Conservation (phyloP, 768 basidiomycete genomes). For the Russula lepida region DNA sequence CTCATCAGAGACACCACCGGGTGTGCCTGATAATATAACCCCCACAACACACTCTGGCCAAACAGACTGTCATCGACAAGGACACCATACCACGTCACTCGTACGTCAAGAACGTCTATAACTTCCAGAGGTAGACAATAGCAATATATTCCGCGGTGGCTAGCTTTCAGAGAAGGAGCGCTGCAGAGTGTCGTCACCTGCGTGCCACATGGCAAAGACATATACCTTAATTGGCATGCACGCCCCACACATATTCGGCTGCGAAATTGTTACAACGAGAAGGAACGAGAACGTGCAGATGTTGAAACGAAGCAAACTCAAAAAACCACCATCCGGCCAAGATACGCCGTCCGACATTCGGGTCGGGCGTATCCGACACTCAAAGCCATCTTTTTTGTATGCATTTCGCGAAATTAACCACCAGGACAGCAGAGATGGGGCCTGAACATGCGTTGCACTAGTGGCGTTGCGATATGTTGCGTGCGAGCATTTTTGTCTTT, state of each 20-base stretch:
- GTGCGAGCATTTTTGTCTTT: neutral
- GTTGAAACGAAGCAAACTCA: neutral
- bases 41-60: neutral
- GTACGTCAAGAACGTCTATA: neutral
- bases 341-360: slow-evolving; percentile 4
- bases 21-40: neutral
- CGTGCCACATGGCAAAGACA: neutral
- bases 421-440: neutral
- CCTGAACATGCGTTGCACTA: neutral
- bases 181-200: neutral
- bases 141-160: neutral
- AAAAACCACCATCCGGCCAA: neutral
- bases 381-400: neutral
- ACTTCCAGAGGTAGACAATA: neutral
- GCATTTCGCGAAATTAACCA: neutral
- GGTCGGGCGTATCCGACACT: neutral
- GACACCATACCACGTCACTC: neutral
- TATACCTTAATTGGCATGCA: neutral
- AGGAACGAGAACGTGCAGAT: neutral
- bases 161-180: neutral
- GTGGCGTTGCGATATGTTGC: neutral
- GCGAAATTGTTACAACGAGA: neutral
- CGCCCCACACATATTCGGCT: neutral
- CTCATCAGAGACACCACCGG: neutral
- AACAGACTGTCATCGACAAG: neutral